Base-by-base conservation (phyloP, 2,329 filamentous ascomycete genomes). In the Botrytis fabae region DNA sequence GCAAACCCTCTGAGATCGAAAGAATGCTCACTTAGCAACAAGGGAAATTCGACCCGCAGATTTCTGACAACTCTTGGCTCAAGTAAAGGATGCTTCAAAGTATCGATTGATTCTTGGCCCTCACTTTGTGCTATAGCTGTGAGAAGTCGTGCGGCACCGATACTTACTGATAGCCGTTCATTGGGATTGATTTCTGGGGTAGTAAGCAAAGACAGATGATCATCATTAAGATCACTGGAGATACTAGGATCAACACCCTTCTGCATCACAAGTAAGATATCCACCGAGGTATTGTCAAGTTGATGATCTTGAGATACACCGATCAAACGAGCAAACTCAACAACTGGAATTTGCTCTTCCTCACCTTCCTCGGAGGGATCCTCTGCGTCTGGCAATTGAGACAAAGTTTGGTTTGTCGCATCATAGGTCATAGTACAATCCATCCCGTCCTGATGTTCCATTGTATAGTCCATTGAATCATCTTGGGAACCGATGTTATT, bases 251-350 rank as follows among this genome's bases (percentile, higher is more conserved):
- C 12, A 35, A 75, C 16, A 2, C 61, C 25, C 1, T 42, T n/a
- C 59, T 76, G 72, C 8, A 79, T 69, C 8, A 46, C 48, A 38
- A 73, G 51, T 28, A 80, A 72, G 32, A 77, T 75, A n/a, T 48
- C 51, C 16, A 73, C 64, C 18, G 74, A 76, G 2, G 73, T 44
- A 22, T 71, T 38, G 22, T 78, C 76, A 5, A 62, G 32, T 3
- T 76, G 69, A 74, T 80, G 73, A 62, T 80, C 66, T 22, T 71
- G 73, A 42, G 77, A 73, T n/a, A 81, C 65, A 32, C 78, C 77
- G 54, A 78, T 76, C 18, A 64, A 51, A 20, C 79, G 78, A 64
- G 80, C 80, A 69, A 80, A 80, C 62, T 80, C 76, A 44, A 80
- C 74, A 28, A 78, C 73, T 20, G 77, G 64, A 9, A 73, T 42